A percentile compares a stretch with the other conserved stretches of the same genome.
phyloP scores from a whole-genome alignment of 2,329 filamentous ascomycete species.

The Colletotrichum eremochloae region DNA sequence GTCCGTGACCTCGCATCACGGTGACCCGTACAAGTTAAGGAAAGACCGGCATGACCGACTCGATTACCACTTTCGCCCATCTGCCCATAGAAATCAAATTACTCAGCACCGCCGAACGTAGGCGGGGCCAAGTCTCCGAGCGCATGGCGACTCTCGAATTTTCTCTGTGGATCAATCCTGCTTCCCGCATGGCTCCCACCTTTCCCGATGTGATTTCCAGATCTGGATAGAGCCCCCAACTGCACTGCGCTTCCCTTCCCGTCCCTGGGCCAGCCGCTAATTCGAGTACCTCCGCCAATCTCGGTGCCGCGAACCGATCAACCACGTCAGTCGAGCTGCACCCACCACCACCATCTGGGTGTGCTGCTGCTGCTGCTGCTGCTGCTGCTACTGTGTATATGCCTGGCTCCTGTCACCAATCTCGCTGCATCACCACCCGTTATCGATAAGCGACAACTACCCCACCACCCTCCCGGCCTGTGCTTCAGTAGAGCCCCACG shows the following conservation, averaged over 20 bases:
- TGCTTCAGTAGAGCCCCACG: slow-evolving; percentile 11
- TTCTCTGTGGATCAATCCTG: slow-evolving; percentile 23
- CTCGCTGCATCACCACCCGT: slow-evolving; percentile 1
- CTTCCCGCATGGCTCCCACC: slow-evolving; percentile 17
- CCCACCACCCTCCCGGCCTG: slow-evolving; percentile 9
- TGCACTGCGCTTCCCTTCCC: background rate
- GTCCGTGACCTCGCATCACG: slow-evolving; percentile 12
- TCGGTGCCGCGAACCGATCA: background rate
- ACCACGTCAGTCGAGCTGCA: slow-evolving; percentile 23
- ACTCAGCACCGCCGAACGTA: background rate
- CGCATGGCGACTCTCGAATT: background rate
- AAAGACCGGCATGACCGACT: slow-evolving; percentile 9
- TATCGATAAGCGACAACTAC: slow-evolving; percentile 39
- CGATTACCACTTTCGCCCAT: background rate
- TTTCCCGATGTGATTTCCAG: slow-evolving; percentile 28
- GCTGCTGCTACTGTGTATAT: background rate
- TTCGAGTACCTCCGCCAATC: slow-evolving; percentile 2
- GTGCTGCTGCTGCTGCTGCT: background rate
- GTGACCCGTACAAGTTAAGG: slow-evolving; percentile 18
- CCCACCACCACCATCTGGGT: background rate
- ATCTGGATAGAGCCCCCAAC: slow-evolving; percentile 9
- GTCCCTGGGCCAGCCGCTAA: slow-evolving; percentile 26
- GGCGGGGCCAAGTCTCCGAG: background rate
- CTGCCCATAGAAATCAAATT: slow-evolving; percentile 3
- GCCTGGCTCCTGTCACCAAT: background rate